phyloP scores from a whole-genome alignment of 768 basidiomycete species.

The Naganishia vaughanmartiniae region DNA sequence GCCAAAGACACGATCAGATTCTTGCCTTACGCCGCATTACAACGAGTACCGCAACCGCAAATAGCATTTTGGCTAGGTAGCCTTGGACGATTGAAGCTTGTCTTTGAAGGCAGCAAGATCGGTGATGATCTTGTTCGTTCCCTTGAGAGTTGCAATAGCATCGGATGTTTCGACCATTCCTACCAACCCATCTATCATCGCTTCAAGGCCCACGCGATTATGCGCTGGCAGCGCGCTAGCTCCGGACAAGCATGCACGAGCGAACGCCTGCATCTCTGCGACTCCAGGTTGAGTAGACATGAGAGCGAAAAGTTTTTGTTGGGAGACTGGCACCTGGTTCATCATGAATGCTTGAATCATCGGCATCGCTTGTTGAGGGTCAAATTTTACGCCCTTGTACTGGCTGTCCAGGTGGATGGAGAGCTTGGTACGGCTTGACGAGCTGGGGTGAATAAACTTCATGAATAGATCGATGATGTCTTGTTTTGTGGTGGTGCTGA shows the following conservation, averaged over 20 bases:
- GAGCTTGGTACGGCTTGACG: constrained; percentile 70
- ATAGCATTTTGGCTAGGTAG: not conserved
- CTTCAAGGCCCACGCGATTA: constrained; percentile 57
- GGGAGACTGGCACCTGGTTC: constrained; percentile 58
- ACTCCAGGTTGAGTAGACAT: constrained; percentile 61
- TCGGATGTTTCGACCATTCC: constrained; percentile 53
- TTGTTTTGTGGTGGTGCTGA: constrained; percentile 67
- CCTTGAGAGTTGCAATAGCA: constrained; percentile 57
- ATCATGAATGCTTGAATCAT: constrained; percentile 61
- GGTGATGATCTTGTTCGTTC: constrained; percentile 63
- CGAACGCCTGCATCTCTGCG: constrained; percentile 66
- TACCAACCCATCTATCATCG: constrained; percentile 61
- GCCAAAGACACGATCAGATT: no score
- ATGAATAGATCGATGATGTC: constrained; percentile 73
- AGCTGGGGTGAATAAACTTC: constrained; percentile 66
- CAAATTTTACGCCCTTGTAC: constrained; percentile 61
- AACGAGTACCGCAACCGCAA: not conserved
- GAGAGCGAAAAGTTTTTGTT: constrained; percentile 59
- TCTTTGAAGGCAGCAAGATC: constrained; percentile 68
- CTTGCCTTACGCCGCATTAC: not conserved
- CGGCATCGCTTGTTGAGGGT: constrained; percentile 62
- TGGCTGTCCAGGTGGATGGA: constrained; percentile 75
- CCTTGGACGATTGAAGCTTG: constrained; percentile 51
- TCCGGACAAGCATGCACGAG: constrained; percentile 56
- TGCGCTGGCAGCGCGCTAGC: constrained; percentile 51